Conservation (phyloP, 1,284 basidiomycete species). For the Sparassis latifolia region DNA sequence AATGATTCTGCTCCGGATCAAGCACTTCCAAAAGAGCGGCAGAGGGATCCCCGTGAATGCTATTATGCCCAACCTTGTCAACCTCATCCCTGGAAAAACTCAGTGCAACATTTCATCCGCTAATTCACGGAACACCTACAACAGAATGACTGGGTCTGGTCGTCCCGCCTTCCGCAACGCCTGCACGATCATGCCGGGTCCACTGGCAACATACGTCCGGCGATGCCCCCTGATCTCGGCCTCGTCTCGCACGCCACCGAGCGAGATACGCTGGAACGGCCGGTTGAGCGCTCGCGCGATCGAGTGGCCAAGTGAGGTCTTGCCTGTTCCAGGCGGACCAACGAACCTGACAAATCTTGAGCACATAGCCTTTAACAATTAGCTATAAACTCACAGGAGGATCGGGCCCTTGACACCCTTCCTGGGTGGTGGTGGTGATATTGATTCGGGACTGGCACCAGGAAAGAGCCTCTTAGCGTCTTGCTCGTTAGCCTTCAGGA, state of each 20-base stretch:
- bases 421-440: slow-evolving; percentile 15
- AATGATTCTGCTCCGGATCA: slow-evolving; percentile 88
- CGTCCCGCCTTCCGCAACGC: slow-evolving; percentile 83
- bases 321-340: slow-evolving; percentile 80
- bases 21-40: slow-evolving; percentile 86
- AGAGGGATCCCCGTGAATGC: slow-evolving; percentile 85
- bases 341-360: slow-evolving; percentile 45
- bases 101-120: not conserved
- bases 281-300: slow-evolving; percentile 78
- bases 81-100: slow-evolving; percentile 59
- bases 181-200: slow-evolving; percentile 84
- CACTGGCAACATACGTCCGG: slow-evolving; percentile 86
- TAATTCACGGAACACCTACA: slow-evolving; percentile 41
- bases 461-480: not conserved
- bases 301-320: slow-evolving; percentile 82
- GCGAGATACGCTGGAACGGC: slow-evolving; percentile 89
- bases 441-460: not conserved
- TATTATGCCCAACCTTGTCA: slow-evolving; percentile 83
- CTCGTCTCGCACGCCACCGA: slow-evolving; percentile 87
- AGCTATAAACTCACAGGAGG: slow-evolving; percentile 41
- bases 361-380: not conserved
- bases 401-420: slow-evolving; percentile 73
- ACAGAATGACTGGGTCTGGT: slow-evolving; percentile 71
- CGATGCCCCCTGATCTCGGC: slow-evolving; percentile 88
- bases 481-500: not conserved